These are phyloP conservation scores for Didymella sp. DNA, from an alignment of 2,329 filamentous ascomycete species.

Conservation along the genomic window DNA sequence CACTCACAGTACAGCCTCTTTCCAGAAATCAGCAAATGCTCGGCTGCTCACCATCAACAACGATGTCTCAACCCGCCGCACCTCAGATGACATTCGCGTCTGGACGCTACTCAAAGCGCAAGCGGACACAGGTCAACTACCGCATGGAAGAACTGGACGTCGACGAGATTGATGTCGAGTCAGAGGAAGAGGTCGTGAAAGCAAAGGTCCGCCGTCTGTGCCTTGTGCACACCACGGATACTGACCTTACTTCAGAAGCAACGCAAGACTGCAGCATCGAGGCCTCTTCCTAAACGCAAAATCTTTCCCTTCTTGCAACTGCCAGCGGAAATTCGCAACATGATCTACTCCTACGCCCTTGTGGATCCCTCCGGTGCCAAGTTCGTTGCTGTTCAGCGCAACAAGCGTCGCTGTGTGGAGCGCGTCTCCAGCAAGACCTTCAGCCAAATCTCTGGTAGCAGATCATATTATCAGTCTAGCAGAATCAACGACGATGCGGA, in stretches of 20 bases:
- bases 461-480: conserved; percentile 7
- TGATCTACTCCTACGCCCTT: conserved; percentile 43
- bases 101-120: conserved; percentile 44
- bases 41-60: not conserved
- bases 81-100: conserved; percentile 24
- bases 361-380: conserved; percentile 36
- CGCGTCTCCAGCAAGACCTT: conserved; percentile 25
- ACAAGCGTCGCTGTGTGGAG: conserved; percentile 39
- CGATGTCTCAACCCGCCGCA: conserved; percentile 27
- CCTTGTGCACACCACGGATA: not conserved
- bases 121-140: conserved; percentile 44
- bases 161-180: conserved; percentile 28
- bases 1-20: not conserved
- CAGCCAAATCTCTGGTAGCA: not conserved
- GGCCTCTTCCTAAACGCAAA: conserved; percentile 39
- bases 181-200: conserved; percentile 25
- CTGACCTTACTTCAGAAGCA: conserved; percentile 31
- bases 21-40: not conserved
- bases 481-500: conserved; percentile 15
- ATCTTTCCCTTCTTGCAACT: conserved; percentile 46
- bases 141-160: conserved; percentile 34
- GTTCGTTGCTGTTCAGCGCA: conserved; percentile 31
- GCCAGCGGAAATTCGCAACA: conserved; percentile 45
- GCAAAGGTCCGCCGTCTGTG: conserved; percentile 35
- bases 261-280: conserved; percentile 27